Evolutionary conservation across 2,329 filamentous ascomycete genomes (phyloP).

Genomic region (Exophiala spinifera): DNA sequence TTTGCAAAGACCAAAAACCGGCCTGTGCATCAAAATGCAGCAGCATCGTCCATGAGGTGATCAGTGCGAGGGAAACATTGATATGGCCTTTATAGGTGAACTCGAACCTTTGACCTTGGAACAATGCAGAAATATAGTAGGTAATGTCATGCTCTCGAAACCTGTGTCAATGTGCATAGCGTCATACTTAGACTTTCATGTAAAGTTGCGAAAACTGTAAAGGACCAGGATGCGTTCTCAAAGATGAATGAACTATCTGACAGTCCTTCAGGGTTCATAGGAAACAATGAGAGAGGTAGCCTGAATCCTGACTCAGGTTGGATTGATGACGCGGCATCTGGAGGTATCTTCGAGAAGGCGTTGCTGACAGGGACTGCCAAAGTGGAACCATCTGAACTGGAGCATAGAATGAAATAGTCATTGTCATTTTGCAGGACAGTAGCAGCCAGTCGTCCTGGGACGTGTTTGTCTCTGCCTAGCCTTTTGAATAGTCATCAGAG

Average conservation of each 20-base stretch:
- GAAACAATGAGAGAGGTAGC: not conserved
- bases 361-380: not conserved
- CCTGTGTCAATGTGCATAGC: too few relatives aligned
- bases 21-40: too few relatives aligned
- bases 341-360: not conserved
- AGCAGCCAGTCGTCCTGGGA: not conserved
- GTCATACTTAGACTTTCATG: too few relatives aligned
- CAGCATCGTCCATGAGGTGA: too few relatives aligned
- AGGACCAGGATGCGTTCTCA: constrained; percentile 10
- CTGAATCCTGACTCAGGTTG: constrained; percentile 9
- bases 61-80: too few relatives aligned
- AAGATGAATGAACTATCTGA: constrained; percentile 10
- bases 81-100: too few relatives aligned
- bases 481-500: not conserved
- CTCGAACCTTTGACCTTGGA: too few relatives aligned
- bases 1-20: too few relatives aligned
- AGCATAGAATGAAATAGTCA: constrained; percentile 9
- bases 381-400: constrained; percentile 9
- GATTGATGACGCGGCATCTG: not conserved
- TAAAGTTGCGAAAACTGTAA: too few relatives aligned
- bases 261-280: constrained; percentile 3
- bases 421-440: not conserved
- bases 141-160: too few relatives aligned
- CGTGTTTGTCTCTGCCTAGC: not conserved
- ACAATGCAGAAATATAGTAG: too few relatives aligned